phyloP scores from a whole-genome alignment of 495 filamentous ascomycete species.

The Lophium mytilinum region DNA sequence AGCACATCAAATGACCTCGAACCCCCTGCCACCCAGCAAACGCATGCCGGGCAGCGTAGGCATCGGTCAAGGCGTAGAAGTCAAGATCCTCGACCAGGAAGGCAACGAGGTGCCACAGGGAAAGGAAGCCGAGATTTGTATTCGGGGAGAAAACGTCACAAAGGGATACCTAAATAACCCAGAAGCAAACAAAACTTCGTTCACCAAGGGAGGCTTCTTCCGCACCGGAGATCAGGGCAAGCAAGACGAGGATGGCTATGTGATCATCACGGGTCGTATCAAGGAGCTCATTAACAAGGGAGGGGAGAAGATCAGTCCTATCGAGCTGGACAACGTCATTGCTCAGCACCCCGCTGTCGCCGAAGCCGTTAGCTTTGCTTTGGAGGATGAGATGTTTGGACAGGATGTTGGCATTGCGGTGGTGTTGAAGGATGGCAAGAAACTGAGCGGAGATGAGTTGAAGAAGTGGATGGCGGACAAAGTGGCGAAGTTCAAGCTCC shows the following conservation, averaged over 20 bases:
- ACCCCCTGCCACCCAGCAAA: constrained; percentile 65
- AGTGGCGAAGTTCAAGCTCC: constrained; percentile 76
- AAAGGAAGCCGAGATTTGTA: constrained; percentile 68
- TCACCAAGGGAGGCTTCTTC: constrained; percentile 65
- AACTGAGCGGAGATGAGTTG: constrained; percentile 48
- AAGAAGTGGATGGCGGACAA: constrained; percentile 57
- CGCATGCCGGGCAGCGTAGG: constrained; percentile 73
- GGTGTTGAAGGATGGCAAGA: constrained; percentile 56
- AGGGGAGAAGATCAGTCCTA: constrained; percentile 48
- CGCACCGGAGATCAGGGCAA: constrained; percentile 78
- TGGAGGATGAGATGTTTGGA: constrained; percentile 67
- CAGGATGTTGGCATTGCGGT: constrained; percentile 74
- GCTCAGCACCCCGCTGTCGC: constrained; percentile 57
- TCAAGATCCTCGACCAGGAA: constrained; percentile 60
- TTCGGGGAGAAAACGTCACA: constrained; percentile 72
- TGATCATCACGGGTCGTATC: constrained; percentile 37
- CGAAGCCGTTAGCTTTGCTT: constrained; percentile 75
- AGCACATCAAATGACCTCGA: constrained; percentile 82
- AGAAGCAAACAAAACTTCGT: constrained; percentile 59
- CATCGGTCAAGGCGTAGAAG: constrained; percentile 70
- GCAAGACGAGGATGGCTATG: constrained; percentile 47
- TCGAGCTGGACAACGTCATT: constrained; percentile 75
- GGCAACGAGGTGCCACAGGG: constrained; percentile 56
- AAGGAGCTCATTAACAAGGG: constrained; percentile 40
- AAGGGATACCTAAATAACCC: constrained; percentile 76